Evolutionary conservation across 2,329 filamentous ascomycete genomes (phyloP), one percentile per base, ranked within the genome.

Genomic region (Fusarium concolor): DNA sequence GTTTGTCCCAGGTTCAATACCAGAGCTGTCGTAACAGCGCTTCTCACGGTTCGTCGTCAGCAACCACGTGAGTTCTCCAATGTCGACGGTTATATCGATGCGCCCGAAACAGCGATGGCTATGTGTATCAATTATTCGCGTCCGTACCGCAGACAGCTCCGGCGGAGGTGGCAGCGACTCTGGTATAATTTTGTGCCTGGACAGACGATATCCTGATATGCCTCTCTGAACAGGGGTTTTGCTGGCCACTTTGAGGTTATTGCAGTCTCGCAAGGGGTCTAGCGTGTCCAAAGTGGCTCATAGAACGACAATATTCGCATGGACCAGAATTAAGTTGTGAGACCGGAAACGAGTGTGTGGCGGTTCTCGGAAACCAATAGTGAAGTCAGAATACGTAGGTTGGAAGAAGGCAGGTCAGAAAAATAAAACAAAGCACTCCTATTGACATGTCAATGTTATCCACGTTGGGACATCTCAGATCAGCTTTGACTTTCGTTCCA

Each of bases 401-500:
- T 59, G 52, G 26, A 41, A 56, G 56, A 51, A 51, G 35, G 38
- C 66, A 53, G 45, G 54, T 55, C 46, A 35, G 46, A 53, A 55
- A 56, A 72, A 56, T 44, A 68, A 59, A 56, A 57, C 49, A 56
- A 62, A 55, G 41, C 38, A 17, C 12, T 17, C 46, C 31, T 56
- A 42, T 50, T 55, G 35, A 67, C 55, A 64, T 70, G 62, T 58
- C 66, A 70, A 64, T 68, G 43, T 35, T 35, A 59, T 63, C 67
- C 67, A 65, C 54, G 71, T 73, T 70, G 68, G 66, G 63, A 73
- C 71, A 69, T 52, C 66, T 68, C 39, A 53, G 52, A 55, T 65
- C 51, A 68, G 35, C 42, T 53, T 67, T 53, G 50, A 38, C 44
- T 67, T 50, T 49, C 47, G 63, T 63, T 68, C n/a, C n/a, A n/a